Conservation (phyloP, 2,329 filamentous ascomycete species). For the Diplodia scrobiculata region DNA sequence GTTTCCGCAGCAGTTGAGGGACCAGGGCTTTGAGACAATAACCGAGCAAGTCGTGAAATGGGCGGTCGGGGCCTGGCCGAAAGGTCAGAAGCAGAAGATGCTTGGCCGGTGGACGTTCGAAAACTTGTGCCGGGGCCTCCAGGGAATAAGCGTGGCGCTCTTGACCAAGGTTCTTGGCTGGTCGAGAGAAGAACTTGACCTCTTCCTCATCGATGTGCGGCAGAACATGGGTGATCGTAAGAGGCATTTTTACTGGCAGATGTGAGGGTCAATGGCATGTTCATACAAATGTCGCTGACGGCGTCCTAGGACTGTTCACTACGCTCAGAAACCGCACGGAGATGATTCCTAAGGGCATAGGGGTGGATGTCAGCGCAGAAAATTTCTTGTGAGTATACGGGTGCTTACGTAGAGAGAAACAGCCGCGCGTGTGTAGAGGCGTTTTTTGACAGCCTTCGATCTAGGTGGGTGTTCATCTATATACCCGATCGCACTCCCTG, state of each 20-base stretch:
- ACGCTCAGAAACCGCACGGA: background rate
- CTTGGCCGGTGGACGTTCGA: conserved; percentile 27
- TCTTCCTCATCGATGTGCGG: conserved; percentile 25
- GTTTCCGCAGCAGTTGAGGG: conserved; percentile 42
- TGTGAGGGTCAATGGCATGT: background rate
- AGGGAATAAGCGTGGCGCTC: conserved; percentile 27
- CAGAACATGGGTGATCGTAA: conserved; percentile 26
- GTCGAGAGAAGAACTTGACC: conserved; percentile 24
- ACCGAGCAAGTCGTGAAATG: conserved; percentile 40
- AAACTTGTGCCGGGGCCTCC: conserved; percentile 27
- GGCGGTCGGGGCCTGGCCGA: conserved; percentile 35
- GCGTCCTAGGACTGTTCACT: conserved; percentile 3
- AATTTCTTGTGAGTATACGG: background rate
- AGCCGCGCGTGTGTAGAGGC: background rate
- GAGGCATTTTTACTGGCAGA: conserved; percentile 24
- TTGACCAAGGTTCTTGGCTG: conserved; percentile 27
- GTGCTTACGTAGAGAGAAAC: background rate
- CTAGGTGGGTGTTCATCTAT: background rate
- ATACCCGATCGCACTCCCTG: background rate
- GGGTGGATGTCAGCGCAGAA: background rate
- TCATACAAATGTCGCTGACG: background rate
- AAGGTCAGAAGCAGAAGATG: conserved; percentile 30
- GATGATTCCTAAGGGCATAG: background rate
- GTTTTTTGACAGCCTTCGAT: background rate
- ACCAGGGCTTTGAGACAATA: conserved; percentile 38